Base-by-base conservation (phyloP, 2,329 filamentous ascomycete genomes). In the Cryphonectria nitschkei region DNA sequence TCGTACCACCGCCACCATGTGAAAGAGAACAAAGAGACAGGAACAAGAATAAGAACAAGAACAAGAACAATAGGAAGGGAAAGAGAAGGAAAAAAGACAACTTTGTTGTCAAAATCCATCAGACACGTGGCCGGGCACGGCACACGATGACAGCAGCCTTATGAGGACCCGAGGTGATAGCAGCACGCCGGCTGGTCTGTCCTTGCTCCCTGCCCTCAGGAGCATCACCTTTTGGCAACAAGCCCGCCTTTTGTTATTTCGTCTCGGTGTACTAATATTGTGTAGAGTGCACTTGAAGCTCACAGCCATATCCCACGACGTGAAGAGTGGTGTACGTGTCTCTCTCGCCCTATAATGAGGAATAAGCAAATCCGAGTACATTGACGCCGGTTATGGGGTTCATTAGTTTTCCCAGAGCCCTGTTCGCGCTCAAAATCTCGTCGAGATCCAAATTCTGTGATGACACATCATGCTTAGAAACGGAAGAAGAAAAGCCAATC, bases 71-170 rank as follows among this genome's bases (percentile, higher is more conserved):
- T 8, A 39, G 11, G 3, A 39, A 11, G 37, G 9, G 9, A 9
- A 39, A 11, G 9, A 8, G 11, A 39, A 39, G 11, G 8, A 6
- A 39, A 39, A 19, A 39, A 8, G 22, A 26, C 22, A 34, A 22
- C 16, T n/a, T 34, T 4, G 58, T n/a, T 61, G 13, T 39, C 19
- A 11, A n/a, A 19, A 34, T 34, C 29, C 13, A 9, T 7, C 16
- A 39, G 8, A 61, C 34, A 61, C 58, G 34, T 61, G 58, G 32
- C 58, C 58, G 58, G 34, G 58, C 58, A 39, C 58, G 29, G 58
- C 56, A 7, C 32, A 9, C 14, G 1, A 60, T 3, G 22, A n/a
- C 32, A 39, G 34, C 34, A 61, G 58, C 58, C 58, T 61, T 22
- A 11, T 61, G 22, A 8, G 19, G 37, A 13, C 37, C 37, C 39